These are phyloP conservation scores for Puccinia triticina DNA, from an alignment of 1,284 basidiomycete genomes.

Conservation along the genomic window DNA sequence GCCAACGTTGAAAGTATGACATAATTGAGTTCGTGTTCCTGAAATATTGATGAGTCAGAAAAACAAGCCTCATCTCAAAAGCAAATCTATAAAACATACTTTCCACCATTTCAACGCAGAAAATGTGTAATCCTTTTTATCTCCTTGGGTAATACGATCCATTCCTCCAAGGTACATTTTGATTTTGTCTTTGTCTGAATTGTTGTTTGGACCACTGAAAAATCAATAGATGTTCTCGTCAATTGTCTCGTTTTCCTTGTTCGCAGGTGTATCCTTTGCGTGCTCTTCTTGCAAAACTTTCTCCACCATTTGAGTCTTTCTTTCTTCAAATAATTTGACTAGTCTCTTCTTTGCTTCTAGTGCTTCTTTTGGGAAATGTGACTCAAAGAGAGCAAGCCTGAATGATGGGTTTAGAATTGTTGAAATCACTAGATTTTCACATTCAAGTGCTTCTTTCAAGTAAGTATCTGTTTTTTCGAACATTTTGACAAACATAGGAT, in stretches of 20 bases:
- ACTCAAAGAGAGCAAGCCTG: slow-evolving; percentile 18
- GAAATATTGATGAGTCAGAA: neutral
- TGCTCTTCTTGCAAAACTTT: slow-evolving; percentile 11
- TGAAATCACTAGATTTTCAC: slow-evolving; percentile 22
- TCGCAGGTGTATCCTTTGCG: slow-evolving; percentile 9
- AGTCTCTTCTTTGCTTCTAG: slow-evolving; percentile 17
- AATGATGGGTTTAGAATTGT: slow-evolving; percentile 24
- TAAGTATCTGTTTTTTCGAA: slow-evolving; percentile 12
- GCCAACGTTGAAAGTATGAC: slow-evolving; percentile 10
- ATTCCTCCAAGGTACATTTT: slow-evolving; percentile 13
- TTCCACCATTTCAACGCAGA: slow-evolving; percentile 29
- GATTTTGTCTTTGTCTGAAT: slow-evolving; percentile 21
- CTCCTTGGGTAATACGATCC: slow-evolving; percentile 19
- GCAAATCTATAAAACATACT: neutral
- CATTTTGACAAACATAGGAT: slow-evolving; percentile 23
- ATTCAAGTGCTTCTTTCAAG: slow-evolving; percentile 18
- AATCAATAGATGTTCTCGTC: slow-evolving; percentile 1
- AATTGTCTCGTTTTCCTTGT: neutral
- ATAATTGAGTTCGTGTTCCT: slow-evolving; percentile 23
- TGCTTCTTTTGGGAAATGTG: neutral
- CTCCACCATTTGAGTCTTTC: slow-evolving; percentile 22
- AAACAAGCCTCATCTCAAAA: neutral
- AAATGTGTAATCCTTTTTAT: slow-evolving; percentile 32
- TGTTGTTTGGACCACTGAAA: slow-evolving; percentile 24
- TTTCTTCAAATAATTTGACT: slow-evolving; percentile 16